Conservation (phyloP, 176 grass and related monocot genomes). For the Oryza nivara region DNA sequence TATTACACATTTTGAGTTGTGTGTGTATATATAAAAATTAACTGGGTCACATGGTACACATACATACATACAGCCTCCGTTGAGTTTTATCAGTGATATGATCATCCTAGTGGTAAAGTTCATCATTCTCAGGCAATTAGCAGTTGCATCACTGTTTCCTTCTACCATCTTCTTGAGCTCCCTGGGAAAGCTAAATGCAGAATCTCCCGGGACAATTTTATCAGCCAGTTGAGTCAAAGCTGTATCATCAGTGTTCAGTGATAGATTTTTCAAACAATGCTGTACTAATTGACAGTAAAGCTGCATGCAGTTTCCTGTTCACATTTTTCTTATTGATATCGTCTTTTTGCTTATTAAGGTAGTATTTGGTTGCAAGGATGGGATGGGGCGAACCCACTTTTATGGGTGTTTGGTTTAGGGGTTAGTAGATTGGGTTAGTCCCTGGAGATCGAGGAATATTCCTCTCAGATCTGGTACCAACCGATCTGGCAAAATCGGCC, state of each 20-base stretch:
- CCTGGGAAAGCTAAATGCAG: not conserved
- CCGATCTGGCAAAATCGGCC: too few relatives aligned
- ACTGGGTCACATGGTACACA: too few relatives aligned
- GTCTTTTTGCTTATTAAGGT: not conserved
- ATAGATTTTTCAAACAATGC: not conserved
- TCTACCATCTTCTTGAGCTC: not conserved
- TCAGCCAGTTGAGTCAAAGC: not conserved
- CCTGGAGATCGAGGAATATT: too few relatives aligned
- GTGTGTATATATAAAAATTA: too few relatives aligned
- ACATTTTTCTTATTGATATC: not conserved
- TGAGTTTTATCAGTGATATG: not conserved
- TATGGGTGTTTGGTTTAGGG: too few relatives aligned
- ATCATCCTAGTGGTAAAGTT: not conserved
- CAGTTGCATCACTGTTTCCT: not conserved
- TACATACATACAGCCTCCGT: too few relatives aligned
- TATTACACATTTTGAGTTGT: too few relatives aligned
- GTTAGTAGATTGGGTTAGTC: too few relatives aligned
- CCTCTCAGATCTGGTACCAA: too few relatives aligned
- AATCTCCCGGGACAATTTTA: not conserved
- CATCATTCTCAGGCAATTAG: not conserved
- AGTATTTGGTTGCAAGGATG: too few relatives aligned
- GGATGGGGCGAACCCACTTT: too few relatives aligned
- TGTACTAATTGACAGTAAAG: not conserved
- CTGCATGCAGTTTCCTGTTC: not conserved
- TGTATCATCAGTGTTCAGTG: not conserved